phyloP scores from a whole-genome alignment of 306 rosid species.

The Citrullus amarus region DNA sequence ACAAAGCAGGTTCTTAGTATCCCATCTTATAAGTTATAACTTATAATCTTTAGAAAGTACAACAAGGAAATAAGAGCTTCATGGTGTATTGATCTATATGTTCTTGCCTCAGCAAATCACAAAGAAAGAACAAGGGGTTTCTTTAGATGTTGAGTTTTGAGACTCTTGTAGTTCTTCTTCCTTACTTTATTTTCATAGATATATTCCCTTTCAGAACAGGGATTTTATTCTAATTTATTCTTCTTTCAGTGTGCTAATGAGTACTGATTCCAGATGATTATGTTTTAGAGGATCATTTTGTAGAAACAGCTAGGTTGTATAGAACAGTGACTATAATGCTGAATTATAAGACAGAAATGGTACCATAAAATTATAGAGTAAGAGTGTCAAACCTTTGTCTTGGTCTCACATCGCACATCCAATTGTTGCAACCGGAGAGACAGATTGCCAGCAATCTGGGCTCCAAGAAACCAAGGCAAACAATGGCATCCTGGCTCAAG shows the following conservation, averaged over 20 bases:
- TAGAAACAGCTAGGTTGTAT: neutral
- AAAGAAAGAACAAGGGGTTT: neutral
- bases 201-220: neutral
- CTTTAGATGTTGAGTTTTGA: neutral
- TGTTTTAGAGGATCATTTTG: neutral
- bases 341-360: neutral
- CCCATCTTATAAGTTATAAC: neutral
- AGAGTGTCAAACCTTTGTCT: slow-evolving; percentile 61
- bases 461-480: slow-evolving; percentile 76
- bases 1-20: neutral
- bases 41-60: neutral
- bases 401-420: slow-evolving; percentile 84
- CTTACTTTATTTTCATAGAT: neutral
- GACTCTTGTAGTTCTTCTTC: neutral
- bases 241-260: neutral
- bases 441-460: slow-evolving; percentile 56
- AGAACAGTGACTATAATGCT: neutral
- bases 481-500: slow-evolving; percentile 94
- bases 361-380: neutral
- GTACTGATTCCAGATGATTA: neutral
- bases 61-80: neutral
- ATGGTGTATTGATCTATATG: neutral
- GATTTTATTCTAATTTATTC: too few relatives aligned
- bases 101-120: neutral
- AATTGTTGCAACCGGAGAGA: slow-evolving; percentile 83